Evolutionary conservation across 2,329 filamentous ascomycete genomes (phyloP).

Genomic region (Aspergillus calidoustus): DNA sequence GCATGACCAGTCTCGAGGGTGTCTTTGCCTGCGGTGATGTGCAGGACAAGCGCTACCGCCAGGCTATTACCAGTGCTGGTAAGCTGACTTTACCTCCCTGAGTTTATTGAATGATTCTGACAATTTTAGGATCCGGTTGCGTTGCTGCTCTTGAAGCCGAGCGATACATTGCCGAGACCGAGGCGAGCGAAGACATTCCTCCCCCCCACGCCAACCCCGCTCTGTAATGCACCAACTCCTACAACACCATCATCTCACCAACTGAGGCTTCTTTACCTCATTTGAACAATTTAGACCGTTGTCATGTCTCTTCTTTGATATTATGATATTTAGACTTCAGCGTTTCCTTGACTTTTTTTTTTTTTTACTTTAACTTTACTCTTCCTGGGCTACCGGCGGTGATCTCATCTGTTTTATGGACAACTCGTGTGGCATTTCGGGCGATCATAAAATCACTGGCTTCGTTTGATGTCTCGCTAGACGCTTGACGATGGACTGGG

Average conservation of each 20-base stretch:
- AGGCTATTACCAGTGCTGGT: conserved; percentile 97
- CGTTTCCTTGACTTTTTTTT: conserved; percentile 20
- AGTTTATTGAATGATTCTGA: not conserved
- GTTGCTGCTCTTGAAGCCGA: conserved; percentile 95
- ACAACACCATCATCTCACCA: not conserved
- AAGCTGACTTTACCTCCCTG: conserved; percentile 45
- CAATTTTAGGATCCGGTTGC: conserved; percentile 76
- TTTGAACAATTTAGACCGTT: conserved; percentile 8
- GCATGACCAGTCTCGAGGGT: conserved; percentile 83
- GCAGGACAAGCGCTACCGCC: conserved; percentile 96
- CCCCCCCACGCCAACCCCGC: conserved; percentile 62
- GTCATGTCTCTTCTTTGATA: conserved; percentile 19
- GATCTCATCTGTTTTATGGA: not conserved
- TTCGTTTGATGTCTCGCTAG: not conserved
- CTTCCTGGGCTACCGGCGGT: not conserved
- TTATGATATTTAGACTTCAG: conserved; percentile 25
- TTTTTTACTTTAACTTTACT: conserved; percentile 9
- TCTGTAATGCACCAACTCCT: conserved; percentile 49
- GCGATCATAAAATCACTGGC: not conserved
- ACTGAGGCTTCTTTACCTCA: conserved; percentile 4
- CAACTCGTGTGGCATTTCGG: not conserved
- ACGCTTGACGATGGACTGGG: conserved; percentile 5
- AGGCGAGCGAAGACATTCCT: conserved; percentile 54
- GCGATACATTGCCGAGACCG: conserved; percentile 82
- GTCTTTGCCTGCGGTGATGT: conserved; percentile 98